Base-by-base conservation (phyloP, 371 early-diverging fungal genomes). In the Apophysomyces sp. region DNA sequence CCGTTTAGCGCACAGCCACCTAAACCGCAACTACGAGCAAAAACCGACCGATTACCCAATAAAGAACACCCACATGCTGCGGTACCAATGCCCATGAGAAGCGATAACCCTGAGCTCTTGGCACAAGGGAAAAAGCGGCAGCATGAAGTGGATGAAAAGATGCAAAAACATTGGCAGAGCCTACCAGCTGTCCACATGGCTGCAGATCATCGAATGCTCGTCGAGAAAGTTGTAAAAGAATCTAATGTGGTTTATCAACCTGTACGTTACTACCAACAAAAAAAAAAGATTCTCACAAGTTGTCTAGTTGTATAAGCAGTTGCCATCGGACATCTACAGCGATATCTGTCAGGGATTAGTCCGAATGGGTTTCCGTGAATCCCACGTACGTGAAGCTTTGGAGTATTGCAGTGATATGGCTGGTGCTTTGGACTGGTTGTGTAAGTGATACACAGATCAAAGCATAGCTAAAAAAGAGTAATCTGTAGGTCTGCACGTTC, bases 381-480 rank as follows among this genome's bases (percentile, higher is more conserved):
- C 84, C 2, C 93, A 95, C 68, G 88, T 89, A 2, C 74, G 77
- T 11, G 95, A 95, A 66, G 90, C 94, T 0, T 69, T 90, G 40
- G 77, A 75, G 29, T 87, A 86, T 68, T 77, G 85, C 39, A 60
- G 66, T 7, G 80, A 86, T 57, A 73, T 71, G 8, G 74, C 77
- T 1, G 62, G 74, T 1, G 89, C 91, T 0, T 67, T 94, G n/a
- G 92, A 94, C 60, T 95, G 95, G 95, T 78, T 95, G n/a, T 90
- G 92, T 84, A 81, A 76, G 83, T 73, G 1, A 32, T 26, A 26
- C 49, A 12, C 4, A 21, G 1, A 32, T 39, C 4, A 2, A 52
- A 3, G 15, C 21, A 16, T 30, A 29, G 28, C 28, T 13, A 4
- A 56, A 16, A 5, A 0, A 52, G n/a, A 32, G 5, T 34, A 21